These are phyloP conservation scores for Orbilia ellipsospora DNA, from an alignment of 2,329 filamentous ascomycete species.

Conservation along the genomic window DNA sequence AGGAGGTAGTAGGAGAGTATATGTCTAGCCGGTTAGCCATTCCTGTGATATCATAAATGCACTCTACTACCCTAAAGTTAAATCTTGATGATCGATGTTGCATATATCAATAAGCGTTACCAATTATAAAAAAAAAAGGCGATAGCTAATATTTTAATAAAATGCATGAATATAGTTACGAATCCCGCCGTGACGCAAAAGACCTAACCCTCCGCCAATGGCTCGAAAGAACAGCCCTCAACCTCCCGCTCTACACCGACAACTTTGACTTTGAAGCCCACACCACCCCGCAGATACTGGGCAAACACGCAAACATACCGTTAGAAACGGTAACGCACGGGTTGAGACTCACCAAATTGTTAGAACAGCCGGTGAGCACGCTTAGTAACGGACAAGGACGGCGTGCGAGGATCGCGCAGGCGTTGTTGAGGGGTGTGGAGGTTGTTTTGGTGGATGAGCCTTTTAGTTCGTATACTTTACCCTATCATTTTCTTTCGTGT, in stretches of 20 bases:
- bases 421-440: constrained; percentile 80
- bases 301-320: constrained; percentile 64
- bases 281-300: background rate
- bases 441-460: constrained; percentile 89
- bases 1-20: constrained; percentile 59
- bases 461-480: constrained; percentile 70
- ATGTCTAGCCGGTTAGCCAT: constrained; percentile 58
- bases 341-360: constrained; percentile 74
- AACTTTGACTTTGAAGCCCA: constrained; percentile 63
- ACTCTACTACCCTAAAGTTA: background rate
- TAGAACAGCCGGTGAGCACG: constrained; percentile 86
- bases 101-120: no score
- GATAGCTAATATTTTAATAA: no score
- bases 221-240: constrained; percentile 82
- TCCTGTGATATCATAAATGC: background rate
- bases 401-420: constrained; percentile 86
- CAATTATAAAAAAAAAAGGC: no score
- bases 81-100: background rate
- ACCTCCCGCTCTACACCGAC: constrained; percentile 72
- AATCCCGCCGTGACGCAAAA: constrained; percentile 84
- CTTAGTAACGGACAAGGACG: constrained; percentile 93
- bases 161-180: constrained; percentile 70
- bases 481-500: constrained; percentile 24
- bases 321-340: constrained; percentile 75
- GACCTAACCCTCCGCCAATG: constrained; percentile 88